Evolutionary conservation across 2,329 filamentous ascomycete genomes (phyloP).

Genomic region (Diplodia mutila): DNA sequence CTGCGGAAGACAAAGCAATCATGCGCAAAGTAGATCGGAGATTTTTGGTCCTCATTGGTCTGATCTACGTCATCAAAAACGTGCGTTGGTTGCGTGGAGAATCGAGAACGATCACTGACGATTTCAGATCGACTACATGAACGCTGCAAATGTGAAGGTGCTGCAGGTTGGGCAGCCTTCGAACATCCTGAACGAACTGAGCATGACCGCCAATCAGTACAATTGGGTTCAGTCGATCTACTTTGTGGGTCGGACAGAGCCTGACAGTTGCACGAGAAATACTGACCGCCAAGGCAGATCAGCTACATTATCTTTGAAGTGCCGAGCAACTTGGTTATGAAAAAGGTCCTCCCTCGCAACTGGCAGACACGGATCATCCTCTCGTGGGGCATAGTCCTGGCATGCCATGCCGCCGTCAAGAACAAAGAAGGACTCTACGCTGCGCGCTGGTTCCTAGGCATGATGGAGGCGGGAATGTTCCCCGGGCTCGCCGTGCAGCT

Average conservation of each 20-base stretch:
- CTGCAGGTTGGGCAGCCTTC: conserved; percentile 31
- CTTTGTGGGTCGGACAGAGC: conserved; percentile 14
- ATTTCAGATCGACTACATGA: conserved; percentile 33
- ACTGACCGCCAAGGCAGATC: conserved; percentile 27
- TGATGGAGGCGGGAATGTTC: conserved; percentile 37
- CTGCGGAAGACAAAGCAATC: conserved; percentile 33
- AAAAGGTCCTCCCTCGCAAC: conserved; percentile 40
- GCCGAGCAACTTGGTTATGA: conserved; percentile 43
- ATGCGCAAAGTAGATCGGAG: conserved; percentile 34
- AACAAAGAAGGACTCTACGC: conserved; percentile 35
- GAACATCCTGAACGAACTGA: conserved; percentile 31
- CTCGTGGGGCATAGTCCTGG: conserved; percentile 35
- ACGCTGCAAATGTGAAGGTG: conserved; percentile 33
- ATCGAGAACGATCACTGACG: not conserved
- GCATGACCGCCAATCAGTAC: conserved; percentile 33
- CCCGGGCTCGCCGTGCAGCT: conserved; percentile 40
- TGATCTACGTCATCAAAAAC: conserved; percentile 36
- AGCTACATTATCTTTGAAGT: conserved; percentile 36
- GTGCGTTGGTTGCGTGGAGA: conserved; percentile 11
- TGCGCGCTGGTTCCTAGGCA: conserved; percentile 33
- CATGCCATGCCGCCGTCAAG: conserved; percentile 37
- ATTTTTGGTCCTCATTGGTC: conserved; percentile 32
- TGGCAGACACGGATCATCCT: conserved; percentile 42
- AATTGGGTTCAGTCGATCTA: conserved; percentile 34
- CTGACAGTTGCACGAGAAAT: not conserved